A percentile compares a stretch with the other conserved stretches of the same genome.
These are phyloP conservation scores for Babesia gibsoni DNA, from an alignment of 169 alveolate species.

Conservation along the genomic window DNA sequence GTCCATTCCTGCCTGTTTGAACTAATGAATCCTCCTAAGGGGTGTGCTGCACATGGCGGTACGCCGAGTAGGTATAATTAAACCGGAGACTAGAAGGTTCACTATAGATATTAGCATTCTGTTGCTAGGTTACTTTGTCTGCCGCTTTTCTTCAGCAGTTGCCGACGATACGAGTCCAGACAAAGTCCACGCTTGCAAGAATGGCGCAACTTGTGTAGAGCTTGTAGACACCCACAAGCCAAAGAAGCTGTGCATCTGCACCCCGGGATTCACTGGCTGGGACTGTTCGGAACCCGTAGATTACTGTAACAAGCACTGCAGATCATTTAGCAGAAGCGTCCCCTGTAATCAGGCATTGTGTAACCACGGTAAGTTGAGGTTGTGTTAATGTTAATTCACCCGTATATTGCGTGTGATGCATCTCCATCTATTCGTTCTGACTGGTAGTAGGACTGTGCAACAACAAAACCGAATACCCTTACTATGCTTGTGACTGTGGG, in stretches of 20 bases:
- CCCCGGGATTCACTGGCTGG: constrained; percentile 60
- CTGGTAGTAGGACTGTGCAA: constrained; percentile 59
- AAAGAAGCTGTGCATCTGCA: constrained; percentile 53
- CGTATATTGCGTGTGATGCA: not conserved
- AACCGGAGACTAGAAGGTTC: too few species aligned
- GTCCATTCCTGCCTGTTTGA: too few species aligned
- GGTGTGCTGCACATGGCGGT: too few species aligned
- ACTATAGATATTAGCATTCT: too few species aligned
- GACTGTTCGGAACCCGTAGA: constrained; percentile 52
- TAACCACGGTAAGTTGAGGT: constrained; percentile 50
- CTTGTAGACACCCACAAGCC: not conserved
- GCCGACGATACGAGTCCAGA: too few species aligned
- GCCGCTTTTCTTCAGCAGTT: too few species aligned
- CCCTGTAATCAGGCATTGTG: constrained; percentile 58
- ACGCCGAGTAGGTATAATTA: too few species aligned
- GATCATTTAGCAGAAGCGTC: constrained; percentile 29
- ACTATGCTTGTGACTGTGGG: constrained; percentile 74
- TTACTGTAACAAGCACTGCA: constrained; percentile 61
- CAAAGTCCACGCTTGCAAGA: constrained; percentile 23
- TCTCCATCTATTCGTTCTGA: not conserved
- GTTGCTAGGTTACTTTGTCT: too few species aligned
- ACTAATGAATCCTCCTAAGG: too few species aligned
- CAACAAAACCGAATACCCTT: constrained; percentile 59
- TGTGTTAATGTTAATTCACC: not conserved
- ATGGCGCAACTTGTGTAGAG: constrained; percentile 39